Evolutionary conservation across 768 basidiomycete genomes (phyloP), one percentile per base, ranked within the genome.

Genomic region (Amanita jacksonii): DNA sequence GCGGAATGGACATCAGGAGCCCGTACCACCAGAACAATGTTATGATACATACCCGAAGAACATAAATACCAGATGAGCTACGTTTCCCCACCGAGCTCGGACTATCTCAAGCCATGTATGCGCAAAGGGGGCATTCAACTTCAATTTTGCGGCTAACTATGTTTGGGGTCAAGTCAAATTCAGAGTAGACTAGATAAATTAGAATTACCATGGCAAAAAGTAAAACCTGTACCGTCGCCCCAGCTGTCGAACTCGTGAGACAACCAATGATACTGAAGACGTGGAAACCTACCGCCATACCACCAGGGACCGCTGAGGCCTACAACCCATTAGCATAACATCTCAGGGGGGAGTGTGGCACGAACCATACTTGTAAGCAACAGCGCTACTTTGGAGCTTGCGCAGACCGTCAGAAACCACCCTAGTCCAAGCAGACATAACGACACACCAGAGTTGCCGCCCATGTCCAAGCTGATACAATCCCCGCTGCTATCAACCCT

Each of bases 391-490:
- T 74, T 89, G 85, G 1, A 89, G 66, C 76, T 62, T 45, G 23
- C 13, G 18, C 10, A 28, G 12, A 16, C 13, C n/a, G 19, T 45
- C 23, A 4, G 52, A n/a, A n/a, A 35, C 37, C 36, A 24, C 32
- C 9, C 32, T 27, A 43, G 9, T 24, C 27, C 27, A 19, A 19
- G 37, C 8, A 7, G 20, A 3, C n/a, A n/a, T 27, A 20, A 28
- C 25, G 25, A 45, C 66, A 47, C 45, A 81, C 81, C 47, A 86
- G 61, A 0, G 84, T 87, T 15, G 84, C 85, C 2, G 83, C 84
- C 69, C 81, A 86, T n/a, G 88, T 91, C 89, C 90, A 93, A 0
- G 91, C 89, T 15, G 81, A 84, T 16, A 94, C 90, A 47, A 96
- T 93, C 1, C 92, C 92, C 22, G 87, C 79, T 0, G 91, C 90